Percentiles rank a stretch among this genome's conserved stretches.
These are phyloP conservation scores for Limnanthes douglasii DNA, from an alignment of 345 rosid species.

Conservation along the genomic window DNA sequence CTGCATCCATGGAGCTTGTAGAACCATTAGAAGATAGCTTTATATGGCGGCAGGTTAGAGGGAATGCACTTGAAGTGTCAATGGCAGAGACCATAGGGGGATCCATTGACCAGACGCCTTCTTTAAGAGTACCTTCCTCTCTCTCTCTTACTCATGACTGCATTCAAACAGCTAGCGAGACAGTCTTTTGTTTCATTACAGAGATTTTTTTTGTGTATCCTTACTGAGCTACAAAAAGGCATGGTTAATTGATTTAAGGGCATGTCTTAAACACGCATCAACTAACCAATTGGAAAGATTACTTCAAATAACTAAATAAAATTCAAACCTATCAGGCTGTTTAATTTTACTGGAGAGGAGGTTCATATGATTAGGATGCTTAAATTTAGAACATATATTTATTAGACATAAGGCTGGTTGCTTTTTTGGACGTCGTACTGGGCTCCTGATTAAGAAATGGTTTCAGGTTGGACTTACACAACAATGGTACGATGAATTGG, in stretches of 20 bases:
- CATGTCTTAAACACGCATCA: no score
- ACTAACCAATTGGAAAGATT: no score
- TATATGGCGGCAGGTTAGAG: slow-evolving; percentile 80
- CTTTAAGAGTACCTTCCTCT: slow-evolving; percentile 24
- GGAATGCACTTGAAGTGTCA: slow-evolving; percentile 41
- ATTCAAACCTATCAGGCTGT: no score
- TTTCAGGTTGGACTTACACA: slow-evolving; percentile 79
- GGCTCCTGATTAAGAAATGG: slow-evolving; percentile 6
- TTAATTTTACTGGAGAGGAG: no score
- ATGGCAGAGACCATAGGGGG: slow-evolving; percentile 21
- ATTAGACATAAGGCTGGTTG: neutral
- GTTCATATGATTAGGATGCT: no score
- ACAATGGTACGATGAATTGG: slow-evolving; percentile 87
- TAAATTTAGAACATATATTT: no score
- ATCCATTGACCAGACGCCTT: slow-evolving; percentile 48
- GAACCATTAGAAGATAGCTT: slow-evolving; percentile 71
- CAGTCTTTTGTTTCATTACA: no score
- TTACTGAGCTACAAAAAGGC: no score
- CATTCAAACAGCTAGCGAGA: no score
- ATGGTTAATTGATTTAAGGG: no score
- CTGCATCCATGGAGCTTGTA: slow-evolving; percentile 46
- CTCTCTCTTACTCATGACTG: neutral
- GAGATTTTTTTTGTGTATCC: no score
- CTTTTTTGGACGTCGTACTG: neutral
- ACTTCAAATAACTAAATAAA: no score